These are phyloP conservation scores for Penicillium sp. DNA, from an alignment of 2,329 filamentous ascomycete genomes.

Conservation along the genomic window DNA sequence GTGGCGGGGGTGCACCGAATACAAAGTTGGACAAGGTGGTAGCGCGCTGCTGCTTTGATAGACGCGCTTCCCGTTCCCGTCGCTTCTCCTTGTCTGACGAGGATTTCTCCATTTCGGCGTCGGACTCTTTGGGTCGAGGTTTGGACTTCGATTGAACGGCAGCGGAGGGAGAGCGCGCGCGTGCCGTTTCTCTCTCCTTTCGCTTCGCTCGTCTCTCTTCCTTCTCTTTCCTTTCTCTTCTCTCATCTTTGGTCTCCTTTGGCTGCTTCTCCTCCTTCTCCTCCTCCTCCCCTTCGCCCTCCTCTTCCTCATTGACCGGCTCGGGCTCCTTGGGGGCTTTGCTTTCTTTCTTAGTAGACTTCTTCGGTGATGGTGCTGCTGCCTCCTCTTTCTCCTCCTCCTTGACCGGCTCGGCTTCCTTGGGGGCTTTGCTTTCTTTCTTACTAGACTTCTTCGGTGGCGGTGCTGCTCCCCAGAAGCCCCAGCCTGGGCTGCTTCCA, in stretches of 20 bases:
- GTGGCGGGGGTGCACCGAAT: constrained; percentile 59
- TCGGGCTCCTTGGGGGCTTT: constrained; percentile 29
- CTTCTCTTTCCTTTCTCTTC: constrained; percentile 32
- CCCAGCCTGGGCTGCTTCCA: constrained; percentile 63
- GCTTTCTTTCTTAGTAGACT: constrained; percentile 49
- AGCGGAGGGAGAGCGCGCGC: constrained; percentile 39
- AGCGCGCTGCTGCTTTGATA: constrained; percentile 53
- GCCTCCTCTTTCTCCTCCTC: constrained; percentile 41
- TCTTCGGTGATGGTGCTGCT: constrained; percentile 47
- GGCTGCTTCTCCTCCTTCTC: constrained; percentile 21
- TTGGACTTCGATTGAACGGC: constrained; percentile 54
- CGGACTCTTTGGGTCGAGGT: constrained; percentile 57
- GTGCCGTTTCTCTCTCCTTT: constrained; percentile 30
- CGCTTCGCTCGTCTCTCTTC: constrained; percentile 31
- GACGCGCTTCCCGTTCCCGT: constrained; percentile 44
- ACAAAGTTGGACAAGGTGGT: constrained; percentile 57
- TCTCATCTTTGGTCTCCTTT: constrained; percentile 1
- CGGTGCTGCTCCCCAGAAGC: constrained; percentile 61
- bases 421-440: constrained; percentile 42
- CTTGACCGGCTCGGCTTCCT: constrained; percentile 24
- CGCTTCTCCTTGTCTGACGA: constrained; percentile 65
- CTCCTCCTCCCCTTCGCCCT: constrained; percentile 26
- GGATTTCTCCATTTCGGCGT: constrained; percentile 57
- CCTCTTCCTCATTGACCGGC: constrained; percentile 31
- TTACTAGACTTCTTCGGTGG: constrained; percentile 45